Evolutionary conservation across 1,284 basidiomycete species (phyloP), one percentile per base, ranked within the genome.

Genomic region (Cutaneotrichosporon spelunceum): DNA sequence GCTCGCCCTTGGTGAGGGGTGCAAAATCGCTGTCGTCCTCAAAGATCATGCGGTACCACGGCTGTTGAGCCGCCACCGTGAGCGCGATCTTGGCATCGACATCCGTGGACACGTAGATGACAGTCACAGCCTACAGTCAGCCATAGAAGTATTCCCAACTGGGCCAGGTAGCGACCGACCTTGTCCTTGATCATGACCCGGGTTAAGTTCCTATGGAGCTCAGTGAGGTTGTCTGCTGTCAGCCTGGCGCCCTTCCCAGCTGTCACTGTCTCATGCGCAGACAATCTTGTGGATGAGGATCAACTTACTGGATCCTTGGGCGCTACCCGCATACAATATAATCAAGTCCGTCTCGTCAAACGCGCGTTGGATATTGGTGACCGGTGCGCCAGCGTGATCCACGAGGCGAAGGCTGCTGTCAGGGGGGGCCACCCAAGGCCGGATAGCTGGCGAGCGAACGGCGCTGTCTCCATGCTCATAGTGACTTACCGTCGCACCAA

Each of bases 11-110:
- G 1, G 69, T 68, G 39, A 78, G 59, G 2, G 74, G 70, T 14
- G 78, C 79, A 57, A 80, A 80, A 65, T 80, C 79, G 7, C 74
- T 76, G 50, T 77, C 77, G 62, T 80, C 79, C 52, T 74, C 68
- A 61, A 78, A 78, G 11, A 71, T 73, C 74, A 79, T 72, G 16
- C 75, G 70, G 33, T 76, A 64, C 74, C 77, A 80, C 13, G 78
- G 74, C 66, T 77, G 74, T 23, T 70, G 63, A 9, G 72, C 64
- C 3, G 74, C 61, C 6, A 75, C 66, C 1, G 66, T 55, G n/a
- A 66, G 50, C 24, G 70, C 66, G 13, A 66, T 65, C 45, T 60
- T 53, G 14, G 73, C 66, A 23, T 73, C 69, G 4, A 72, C 69
- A 60, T 80, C 79, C 2, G 74, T 76, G 2, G 78, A 79, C 6